phyloP scores from a whole-genome alignment of 2,329 filamentous ascomycete genomes.

The Colletotrichum falcatum region DNA sequence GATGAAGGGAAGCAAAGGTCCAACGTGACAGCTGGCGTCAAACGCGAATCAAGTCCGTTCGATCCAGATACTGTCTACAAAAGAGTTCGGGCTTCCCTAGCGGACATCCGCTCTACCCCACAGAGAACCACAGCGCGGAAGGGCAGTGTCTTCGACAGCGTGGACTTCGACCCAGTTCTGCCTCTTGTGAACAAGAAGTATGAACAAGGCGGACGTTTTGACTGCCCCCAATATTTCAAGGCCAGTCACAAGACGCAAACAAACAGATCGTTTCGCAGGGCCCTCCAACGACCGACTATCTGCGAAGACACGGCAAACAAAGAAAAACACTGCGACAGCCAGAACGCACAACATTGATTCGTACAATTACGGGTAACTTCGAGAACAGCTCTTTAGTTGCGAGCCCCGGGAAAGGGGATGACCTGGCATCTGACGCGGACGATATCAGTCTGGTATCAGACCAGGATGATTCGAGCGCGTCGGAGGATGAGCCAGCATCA shows the following conservation, averaged over 20 bases:
- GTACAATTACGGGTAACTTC: slow-evolving; percentile 51
- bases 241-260: slow-evolving; percentile 46
- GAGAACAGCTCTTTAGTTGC: slow-evolving; percentile 51
- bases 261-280: slow-evolving; percentile 48
- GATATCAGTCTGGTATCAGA: slow-evolving; percentile 67
- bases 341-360: slow-evolving; percentile 49
- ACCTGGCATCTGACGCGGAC: slow-evolving; percentile 58
- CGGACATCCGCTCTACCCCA: slow-evolving; percentile 42
- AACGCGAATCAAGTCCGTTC: slow-evolving; percentile 68
- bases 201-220: slow-evolving; percentile 66
- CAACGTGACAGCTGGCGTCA: slow-evolving; percentile 48
- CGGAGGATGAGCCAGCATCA: slow-evolving; percentile 62
- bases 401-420: slow-evolving; percentile 55
- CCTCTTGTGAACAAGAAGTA: slow-evolving; percentile 70
- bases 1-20: slow-evolving; percentile 54
- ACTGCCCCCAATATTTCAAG: slow-evolving; percentile 54
- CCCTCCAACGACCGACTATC: slow-evolving; percentile 61
- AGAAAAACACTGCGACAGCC: slow-evolving; percentile 50
- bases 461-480: slow-evolving; percentile 65
- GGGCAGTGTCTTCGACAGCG: slow-evolving; percentile 64
- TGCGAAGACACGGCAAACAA: slow-evolving; percentile 60
- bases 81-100: slow-evolving; percentile 63
- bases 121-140: slow-evolving; percentile 49
- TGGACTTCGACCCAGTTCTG: slow-evolving; percentile 65
- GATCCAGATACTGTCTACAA: slow-evolving; percentile 70